These are phyloP conservation scores for Nectriaceae sp. DNA, from an alignment of 2,329 filamentous ascomycete genomes.

Conservation along the genomic window DNA sequence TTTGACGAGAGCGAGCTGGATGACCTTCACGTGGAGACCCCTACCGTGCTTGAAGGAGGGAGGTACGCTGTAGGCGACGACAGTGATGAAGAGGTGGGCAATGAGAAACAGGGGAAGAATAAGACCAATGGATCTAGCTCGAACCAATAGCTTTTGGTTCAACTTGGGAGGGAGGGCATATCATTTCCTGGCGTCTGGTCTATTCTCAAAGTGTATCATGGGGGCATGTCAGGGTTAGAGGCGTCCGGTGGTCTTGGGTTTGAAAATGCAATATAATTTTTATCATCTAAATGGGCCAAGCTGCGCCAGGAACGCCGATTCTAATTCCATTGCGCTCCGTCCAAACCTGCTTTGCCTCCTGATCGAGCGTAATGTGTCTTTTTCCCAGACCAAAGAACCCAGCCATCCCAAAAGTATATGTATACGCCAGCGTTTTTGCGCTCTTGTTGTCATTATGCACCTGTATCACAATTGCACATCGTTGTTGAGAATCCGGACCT, in stretches of 20 bases:
- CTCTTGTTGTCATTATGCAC: conserved; percentile 12
- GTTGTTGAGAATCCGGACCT: conserved; percentile 85
- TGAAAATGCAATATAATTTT: conserved; percentile 14
- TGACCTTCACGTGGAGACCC: conserved; percentile 56
- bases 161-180: neutral
- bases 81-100: conserved; percentile 50
- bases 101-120: conserved; percentile 13
- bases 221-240: conserved; percentile 10
- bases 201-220: too few species aligned
- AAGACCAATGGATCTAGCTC: conserved; percentile 5
- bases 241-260: neutral
- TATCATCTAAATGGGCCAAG: conserved; percentile 23
- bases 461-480: conserved; percentile 71
- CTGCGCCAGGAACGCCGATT: conserved; percentile 26
- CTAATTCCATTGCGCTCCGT: conserved; percentile 26
- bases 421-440: conserved; percentile 27
- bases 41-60: conserved; percentile 43
- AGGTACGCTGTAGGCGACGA: conserved; percentile 60
- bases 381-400: conserved; percentile 19
- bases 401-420: conserved; percentile 20
- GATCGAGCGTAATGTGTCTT: conserved; percentile 12
- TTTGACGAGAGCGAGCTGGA: conserved; percentile 69
- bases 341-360: conserved; percentile 20
- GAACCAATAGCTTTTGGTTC: neutral
- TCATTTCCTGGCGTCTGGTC: too few species aligned